Percentiles rank a stretch among this genome's conserved stretches.
These are phyloP conservation scores for Microascus cirrosus DNA, from an alignment of 2,329 filamentous ascomycete genomes.

Conservation along the genomic window DNA sequence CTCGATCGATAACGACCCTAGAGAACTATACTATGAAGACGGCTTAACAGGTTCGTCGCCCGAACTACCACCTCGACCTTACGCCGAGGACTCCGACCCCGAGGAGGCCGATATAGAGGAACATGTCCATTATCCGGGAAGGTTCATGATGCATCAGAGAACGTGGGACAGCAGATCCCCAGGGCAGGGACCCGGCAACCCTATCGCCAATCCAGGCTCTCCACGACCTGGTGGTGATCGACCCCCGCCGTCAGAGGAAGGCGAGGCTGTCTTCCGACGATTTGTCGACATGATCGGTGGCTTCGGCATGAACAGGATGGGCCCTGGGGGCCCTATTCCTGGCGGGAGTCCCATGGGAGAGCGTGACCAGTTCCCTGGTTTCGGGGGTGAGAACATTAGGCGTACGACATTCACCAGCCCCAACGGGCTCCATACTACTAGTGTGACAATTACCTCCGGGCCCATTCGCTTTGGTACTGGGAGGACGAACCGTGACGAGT, in stretches of 20 bases:
- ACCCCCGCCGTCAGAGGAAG: background rate
- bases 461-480: background rate
- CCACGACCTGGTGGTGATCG: background rate
- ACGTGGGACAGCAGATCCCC: constrained; percentile 11
- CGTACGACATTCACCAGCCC: constrained; percentile 4
- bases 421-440: constrained; percentile 2
- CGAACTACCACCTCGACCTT: constrained; percentile 14
- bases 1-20: constrained; percentile 49
- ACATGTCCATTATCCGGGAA: constrained; percentile 25
- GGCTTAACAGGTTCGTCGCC: constrained; percentile 17
- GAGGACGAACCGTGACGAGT: background rate
- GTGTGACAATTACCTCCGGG: constrained; percentile 4
- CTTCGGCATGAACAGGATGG: background rate
- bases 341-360: background rate
- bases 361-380: background rate
- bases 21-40: constrained; percentile 23
- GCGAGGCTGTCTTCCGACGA: constrained; percentile 1
- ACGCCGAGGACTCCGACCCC: constrained; percentile 37
- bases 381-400: background rate
- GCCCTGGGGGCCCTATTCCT: background rate
- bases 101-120: constrained; percentile 50
- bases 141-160: constrained; percentile 26
- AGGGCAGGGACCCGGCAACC: background rate
- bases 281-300: constrained; percentile 4
- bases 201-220: background rate